These are phyloP conservation scores for Basidiobolus meristosporus DNA, from an alignment of 371 early-diverging fungal genomes.

Conservation along the genomic window DNA sequence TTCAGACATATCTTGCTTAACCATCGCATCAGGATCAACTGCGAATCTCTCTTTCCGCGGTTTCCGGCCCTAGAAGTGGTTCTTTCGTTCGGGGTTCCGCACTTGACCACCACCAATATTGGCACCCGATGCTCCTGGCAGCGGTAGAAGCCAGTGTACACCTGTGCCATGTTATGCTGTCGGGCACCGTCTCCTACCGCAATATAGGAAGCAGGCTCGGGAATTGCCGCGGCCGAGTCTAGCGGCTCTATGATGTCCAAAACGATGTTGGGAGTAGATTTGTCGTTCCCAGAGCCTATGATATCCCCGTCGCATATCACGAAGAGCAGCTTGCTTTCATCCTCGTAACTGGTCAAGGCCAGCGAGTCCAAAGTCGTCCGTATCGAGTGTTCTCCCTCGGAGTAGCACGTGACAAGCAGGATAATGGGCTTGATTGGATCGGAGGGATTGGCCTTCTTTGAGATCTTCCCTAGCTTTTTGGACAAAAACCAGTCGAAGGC, in stretches of 20 bases:
- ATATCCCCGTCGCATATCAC: slow-evolving; percentile 80
- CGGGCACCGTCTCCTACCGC: slow-evolving; percentile 73
- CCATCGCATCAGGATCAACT: slow-evolving; percentile 94
- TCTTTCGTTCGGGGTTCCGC: slow-evolving; percentile 62
- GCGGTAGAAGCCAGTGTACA: slow-evolving; percentile 84
- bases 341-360: slow-evolving; percentile 60
- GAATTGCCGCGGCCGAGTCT: slow-evolving; percentile 9
- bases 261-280: slow-evolving; percentile 55
- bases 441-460: slow-evolving; percentile 3
- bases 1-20: slow-evolving; percentile 78
- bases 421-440: slow-evolving; percentile 7
- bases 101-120: slow-evolving; percentile 81
- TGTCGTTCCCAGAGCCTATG: slow-evolving; percentile 55
- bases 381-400: slow-evolving; percentile 72
- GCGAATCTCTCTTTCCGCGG: slow-evolving; percentile 97
- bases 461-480: slow-evolving; percentile 31
- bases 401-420: slow-evolving; percentile 62
- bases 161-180: slow-evolving; percentile 77
- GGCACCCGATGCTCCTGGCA: slow-evolving; percentile 42
- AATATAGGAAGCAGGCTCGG: slow-evolving; percentile 53
- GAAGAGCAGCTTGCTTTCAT: slow-evolving; percentile 71
- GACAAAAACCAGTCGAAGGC: slow-evolving; percentile 54
- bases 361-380: slow-evolving; percentile 81
- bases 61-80: slow-evolving; percentile 73
- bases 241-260: slow-evolving; percentile 33